Percentiles rank a stretch among this genome's conserved stretches.
Evolutionary conservation across 1,139 yeast genomes (phyloP).

Genomic region (Blastobotrys persicus): DNA sequence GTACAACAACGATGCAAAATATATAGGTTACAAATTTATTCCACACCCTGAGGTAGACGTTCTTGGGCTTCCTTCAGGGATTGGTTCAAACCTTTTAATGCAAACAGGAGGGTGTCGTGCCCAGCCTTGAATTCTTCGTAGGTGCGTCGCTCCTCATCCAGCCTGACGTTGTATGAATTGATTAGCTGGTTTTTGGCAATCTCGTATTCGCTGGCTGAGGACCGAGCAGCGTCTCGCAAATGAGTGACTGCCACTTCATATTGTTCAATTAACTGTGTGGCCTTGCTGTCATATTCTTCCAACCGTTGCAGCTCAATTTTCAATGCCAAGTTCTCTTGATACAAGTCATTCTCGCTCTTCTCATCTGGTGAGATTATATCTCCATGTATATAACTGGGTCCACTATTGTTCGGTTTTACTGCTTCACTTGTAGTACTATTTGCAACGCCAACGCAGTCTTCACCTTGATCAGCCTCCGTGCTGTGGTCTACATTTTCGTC

Average conservation of each 20-base stretch:
- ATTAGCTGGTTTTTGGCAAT: slow-evolving; percentile 22
- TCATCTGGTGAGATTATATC: background rate
- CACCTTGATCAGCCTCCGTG: slow-evolving; percentile 11
- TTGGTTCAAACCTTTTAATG: slow-evolving; percentile 19
- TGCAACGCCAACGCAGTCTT: slow-evolving; percentile 14
- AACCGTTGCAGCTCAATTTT: slow-evolving; percentile 30
- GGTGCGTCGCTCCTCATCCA: slow-evolving; percentile 24
- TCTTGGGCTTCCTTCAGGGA: slow-evolving; percentile 18
- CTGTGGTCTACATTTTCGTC: slow-evolving; percentile 8
- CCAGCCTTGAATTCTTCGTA: slow-evolving; percentile 22
- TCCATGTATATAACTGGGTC: no score
- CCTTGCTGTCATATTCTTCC: slow-evolving; percentile 26
- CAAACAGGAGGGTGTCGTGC: slow-evolving; percentile 22
- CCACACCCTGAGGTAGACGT: slow-evolving; percentile 8
- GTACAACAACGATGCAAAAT: no score
- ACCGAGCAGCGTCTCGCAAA: slow-evolving; percentile 22
- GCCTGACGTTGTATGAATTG: slow-evolving; percentile 26
- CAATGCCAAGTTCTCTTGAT: slow-evolving; percentile 26
- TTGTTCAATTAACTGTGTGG: slow-evolving; percentile 23
- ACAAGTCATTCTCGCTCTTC: background rate
- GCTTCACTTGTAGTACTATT: background rate
- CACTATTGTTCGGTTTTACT: no score
- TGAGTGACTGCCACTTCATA: slow-evolving; percentile 27
- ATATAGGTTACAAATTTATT: no score
- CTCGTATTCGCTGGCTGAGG: slow-evolving; percentile 24